Percentiles rank a stretch among this genome's conserved stretches.
Evolutionary conservation across 805 yeast species (phyloP).

Genomic region (Spencermartinsiella europaea): DNA sequence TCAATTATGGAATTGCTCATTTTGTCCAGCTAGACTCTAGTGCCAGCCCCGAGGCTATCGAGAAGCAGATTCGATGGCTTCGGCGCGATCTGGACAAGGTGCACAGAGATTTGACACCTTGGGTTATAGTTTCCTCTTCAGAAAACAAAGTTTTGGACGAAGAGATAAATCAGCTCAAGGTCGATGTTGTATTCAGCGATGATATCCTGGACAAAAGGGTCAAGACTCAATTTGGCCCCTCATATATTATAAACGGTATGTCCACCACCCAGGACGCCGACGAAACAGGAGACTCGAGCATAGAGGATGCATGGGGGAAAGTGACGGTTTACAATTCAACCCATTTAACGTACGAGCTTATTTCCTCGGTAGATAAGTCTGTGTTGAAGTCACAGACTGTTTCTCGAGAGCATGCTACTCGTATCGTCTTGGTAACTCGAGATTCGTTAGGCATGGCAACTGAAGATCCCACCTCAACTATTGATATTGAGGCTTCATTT

Average conservation of each 20-base stretch:
- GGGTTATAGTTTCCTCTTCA: conserved; percentile 21
- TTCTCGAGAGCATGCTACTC: neutral
- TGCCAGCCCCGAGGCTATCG: conserved; percentile 25
- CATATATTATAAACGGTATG: conserved; percentile 31
- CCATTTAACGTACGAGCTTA: conserved; percentile 29
- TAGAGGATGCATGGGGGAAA: conserved; percentile 27
- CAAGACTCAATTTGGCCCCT: conserved; percentile 29
- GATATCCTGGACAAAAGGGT: conserved; percentile 26
- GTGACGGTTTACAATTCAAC: conserved; percentile 30
- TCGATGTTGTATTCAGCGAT: conserved; percentile 25
- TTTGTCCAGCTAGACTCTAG: conserved; percentile 29
- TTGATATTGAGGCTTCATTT: neutral
- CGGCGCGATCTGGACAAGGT: conserved; percentile 26
- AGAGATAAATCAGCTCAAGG: conserved; percentile 18
- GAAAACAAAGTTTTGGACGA: conserved; percentile 26
- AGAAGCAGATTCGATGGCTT: conserved; percentile 30
- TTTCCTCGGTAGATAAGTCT: conserved; percentile 25
- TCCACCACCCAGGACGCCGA: neutral
- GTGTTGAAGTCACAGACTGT: conserved; percentile 26
- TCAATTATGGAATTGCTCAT: conserved; percentile 31
- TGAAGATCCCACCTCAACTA: neutral
- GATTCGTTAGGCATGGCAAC: no score
- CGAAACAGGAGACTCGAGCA: conserved; percentile 3
- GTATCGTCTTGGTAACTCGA: neutral
- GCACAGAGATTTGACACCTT: conserved; percentile 28